Evolutionary conservation across 345 rosid genomes (phyloP), one percentile per base, ranked within the genome.

Genomic region (Populus deltoides): DNA sequence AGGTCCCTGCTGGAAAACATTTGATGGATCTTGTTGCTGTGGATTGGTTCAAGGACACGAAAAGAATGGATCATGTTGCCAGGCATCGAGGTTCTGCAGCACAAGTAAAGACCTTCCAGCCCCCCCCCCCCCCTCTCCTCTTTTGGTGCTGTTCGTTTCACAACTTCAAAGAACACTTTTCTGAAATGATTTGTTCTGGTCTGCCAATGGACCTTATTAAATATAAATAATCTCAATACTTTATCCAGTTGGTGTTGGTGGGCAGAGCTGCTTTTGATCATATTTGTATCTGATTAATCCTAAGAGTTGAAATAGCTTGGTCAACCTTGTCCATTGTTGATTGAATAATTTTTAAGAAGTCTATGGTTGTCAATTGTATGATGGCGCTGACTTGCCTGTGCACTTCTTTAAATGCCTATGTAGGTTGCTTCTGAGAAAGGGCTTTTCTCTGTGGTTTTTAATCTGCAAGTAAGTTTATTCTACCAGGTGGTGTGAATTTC

Each of bases 21-120:
- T 87, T 92, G 70, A 90, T 93, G 99, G 98, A 96, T 87, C 99
- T 96, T 15, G 97, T 96, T 70, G 98, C 99, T 61, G 98, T 96
- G 38, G 99, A 96, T 86, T 96, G 99, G 99, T 96, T 92, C 86
- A 96, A 96, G 84, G 98, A 93, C 80, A 83, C 90, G 22, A 96
- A 90, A 89, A 89, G 95, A 87, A 93, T 96, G 88, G 99, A 96
- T 82, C 97, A 96, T 86, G 98, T 93, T 47, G 94, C 90, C 68
- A 88, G 95, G 85, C 93, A 92, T 75, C 92, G 88, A 79, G 99
- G 97, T 78, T 96, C 98, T 78, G 97, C 97, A 10, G 95, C 94
- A 62, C 97, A 96, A 88, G 99, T 90, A 90, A 84, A 86, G 39
- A 71, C 16, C 17, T 71, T 63, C 63, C 31, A 15, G n/a, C 8